phyloP scores from a whole-genome alignment of 805 yeast species.

The Ogataea paradorogensis region DNA sequence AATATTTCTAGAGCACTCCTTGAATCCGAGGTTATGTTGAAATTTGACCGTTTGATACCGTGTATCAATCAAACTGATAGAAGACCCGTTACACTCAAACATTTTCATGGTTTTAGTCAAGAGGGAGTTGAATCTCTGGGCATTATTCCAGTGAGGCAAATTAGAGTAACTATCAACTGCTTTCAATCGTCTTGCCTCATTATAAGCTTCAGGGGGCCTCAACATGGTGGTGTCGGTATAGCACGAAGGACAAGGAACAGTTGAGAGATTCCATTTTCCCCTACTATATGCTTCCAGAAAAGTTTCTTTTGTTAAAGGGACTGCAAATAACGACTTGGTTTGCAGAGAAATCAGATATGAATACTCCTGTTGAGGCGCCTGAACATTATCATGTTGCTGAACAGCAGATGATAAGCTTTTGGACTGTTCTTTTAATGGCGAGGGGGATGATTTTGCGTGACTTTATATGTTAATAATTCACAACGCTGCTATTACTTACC shows the following conservation, averaged over 20 bases:
- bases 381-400: constrained; percentile 3
- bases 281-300: constrained; percentile 54
- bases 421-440: constrained; percentile 4
- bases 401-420: constrained; percentile 3
- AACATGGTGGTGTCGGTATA: constrained; percentile 45
- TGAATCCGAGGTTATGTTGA: constrained; percentile 45
- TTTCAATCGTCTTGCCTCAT: constrained; percentile 45
- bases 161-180: constrained; percentile 40
- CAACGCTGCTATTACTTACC: not conserved
- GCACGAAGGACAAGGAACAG: constrained; percentile 55
- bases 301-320: constrained; percentile 47
- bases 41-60: constrained; percentile 48
- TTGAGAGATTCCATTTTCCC: constrained; percentile 56
- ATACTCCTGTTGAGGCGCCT: constrained; percentile 12
- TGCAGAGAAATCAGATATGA: constrained; percentile 17
- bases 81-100: constrained; percentile 49
- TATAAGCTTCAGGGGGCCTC: constrained; percentile 57
- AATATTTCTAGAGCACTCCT: constrained; percentile 50
- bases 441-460: not conserved
- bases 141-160: constrained; percentile 49
- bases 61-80: constrained; percentile 56
- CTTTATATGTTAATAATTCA: too few species aligned
- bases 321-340: constrained; percentile 20
- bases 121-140: constrained; percentile 37
- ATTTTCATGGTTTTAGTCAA: constrained; percentile 38